Evolutionary conservation across 495 filamentous ascomycete genomes (phyloP).

Genomic region (Coniosporium apollinis): DNA sequence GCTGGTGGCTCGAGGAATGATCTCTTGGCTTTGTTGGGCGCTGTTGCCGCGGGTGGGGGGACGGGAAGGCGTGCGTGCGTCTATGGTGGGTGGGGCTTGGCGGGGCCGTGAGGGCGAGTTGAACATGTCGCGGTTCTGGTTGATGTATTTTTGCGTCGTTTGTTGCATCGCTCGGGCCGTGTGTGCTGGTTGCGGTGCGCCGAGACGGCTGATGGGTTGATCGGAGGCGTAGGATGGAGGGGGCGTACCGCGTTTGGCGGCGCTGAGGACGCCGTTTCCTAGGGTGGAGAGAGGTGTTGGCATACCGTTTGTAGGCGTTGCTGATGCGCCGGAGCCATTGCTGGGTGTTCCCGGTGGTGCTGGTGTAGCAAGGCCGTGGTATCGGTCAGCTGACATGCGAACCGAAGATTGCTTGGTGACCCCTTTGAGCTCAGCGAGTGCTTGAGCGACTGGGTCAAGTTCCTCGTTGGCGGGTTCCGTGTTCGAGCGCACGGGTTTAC

Average conservation of each 20-base stretch:
- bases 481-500: constrained; percentile 20
- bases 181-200: constrained; percentile 78
- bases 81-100: constrained; percentile 4
- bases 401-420: constrained; percentile 56
- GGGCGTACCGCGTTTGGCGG: constrained; percentile 48
- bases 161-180: constrained; percentile 89
- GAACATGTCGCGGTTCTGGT: constrained; percentile 71
- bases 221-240: constrained; percentile 86
- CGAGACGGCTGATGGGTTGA: constrained; percentile 56
- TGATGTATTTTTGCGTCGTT: constrained; percentile 70
- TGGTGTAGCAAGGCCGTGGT: constrained; percentile 78
- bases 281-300: constrained; percentile 34
- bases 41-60: constrained; percentile 7
- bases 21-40: constrained; percentile 7
- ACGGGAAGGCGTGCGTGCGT: not conserved
- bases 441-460: constrained; percentile 78
- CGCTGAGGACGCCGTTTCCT: constrained; percentile 28
- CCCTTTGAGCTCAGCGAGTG: constrained; percentile 82
- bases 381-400: constrained; percentile 84
- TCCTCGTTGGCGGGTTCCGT: constrained; percentile 34
- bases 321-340: constrained; percentile 9
- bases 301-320: constrained; percentile 31
- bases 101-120: constrained; percentile 13
- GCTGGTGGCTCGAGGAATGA: constrained; percentile 16
- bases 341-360: constrained; percentile 32